Conservation (phyloP, 2,329 filamentous ascomycete genomes). For the Elsinoe arachidis region DNA sequence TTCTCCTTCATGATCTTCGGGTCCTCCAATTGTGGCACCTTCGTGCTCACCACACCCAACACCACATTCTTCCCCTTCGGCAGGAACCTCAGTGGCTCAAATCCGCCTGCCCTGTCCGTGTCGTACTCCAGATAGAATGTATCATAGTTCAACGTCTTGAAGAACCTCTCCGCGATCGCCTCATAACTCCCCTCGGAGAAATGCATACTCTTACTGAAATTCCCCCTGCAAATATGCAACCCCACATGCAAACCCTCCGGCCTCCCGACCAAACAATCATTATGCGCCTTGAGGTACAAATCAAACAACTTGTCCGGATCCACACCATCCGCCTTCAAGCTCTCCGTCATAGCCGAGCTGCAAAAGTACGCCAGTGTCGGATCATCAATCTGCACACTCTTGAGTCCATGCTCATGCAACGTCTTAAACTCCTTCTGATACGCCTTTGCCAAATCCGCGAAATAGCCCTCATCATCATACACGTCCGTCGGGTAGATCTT, state of each 20-base stretch:
- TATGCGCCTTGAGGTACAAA: conserved; percentile 30
- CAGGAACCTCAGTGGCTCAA: conserved; percentile 31
- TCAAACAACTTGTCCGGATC: conserved; percentile 31
- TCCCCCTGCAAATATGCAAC: conserved; percentile 32
- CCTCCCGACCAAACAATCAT: conserved; percentile 28
- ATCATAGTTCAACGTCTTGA: conserved; percentile 32
- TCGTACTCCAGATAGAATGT: conserved; percentile 35
- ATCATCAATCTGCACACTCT: conserved; percentile 32
- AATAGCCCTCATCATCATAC: conserved; percentile 29
- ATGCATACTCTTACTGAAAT: conserved; percentile 33
- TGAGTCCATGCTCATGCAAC: conserved; percentile 27
- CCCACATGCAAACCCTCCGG: conserved; percentile 31
- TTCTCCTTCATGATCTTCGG: conserved; percentile 26
- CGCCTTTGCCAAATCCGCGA: conserved; percentile 28
- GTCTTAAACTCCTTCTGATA: conserved; percentile 31
- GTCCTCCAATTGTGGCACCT: conserved; percentile 30
- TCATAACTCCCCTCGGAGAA: conserved; percentile 32
- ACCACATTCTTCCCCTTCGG: conserved; percentile 33
- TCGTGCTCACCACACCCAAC: conserved; percentile 32
- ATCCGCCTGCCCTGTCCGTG: conserved; percentile 30
- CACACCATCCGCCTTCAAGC: conserved; percentile 27
- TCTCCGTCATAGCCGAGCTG: conserved; percentile 29
- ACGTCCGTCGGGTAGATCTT: conserved; percentile 28
- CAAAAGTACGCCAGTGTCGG: conserved; percentile 33
- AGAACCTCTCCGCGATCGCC: conserved; percentile 30